Conservation (phyloP, 495 filamentous ascomycete genomes). For the Eremomyces bilateralis region DNA sequence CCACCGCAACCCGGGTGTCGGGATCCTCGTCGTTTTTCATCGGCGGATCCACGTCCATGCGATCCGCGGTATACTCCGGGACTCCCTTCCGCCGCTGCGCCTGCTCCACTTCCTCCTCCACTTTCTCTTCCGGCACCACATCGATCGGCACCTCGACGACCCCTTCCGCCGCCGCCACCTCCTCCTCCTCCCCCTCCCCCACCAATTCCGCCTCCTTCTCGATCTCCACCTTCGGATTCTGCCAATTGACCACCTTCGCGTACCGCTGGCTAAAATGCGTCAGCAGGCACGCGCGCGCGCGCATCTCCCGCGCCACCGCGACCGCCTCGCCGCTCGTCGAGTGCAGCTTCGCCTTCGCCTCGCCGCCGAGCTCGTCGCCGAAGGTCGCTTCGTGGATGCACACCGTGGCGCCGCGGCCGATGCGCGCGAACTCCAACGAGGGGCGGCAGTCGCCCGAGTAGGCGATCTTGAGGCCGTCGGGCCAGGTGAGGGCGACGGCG, state of each 20-base stretch:
- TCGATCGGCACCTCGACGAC: conserved; percentile 3
- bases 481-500: conserved; percentile 57
- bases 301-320: conserved; percentile 52
- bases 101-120: conserved; percentile 14
- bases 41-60: too few species aligned
- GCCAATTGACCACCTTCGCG: conserved; percentile 40
- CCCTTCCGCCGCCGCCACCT: conserved; percentile 5
- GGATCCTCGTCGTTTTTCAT: neutral
- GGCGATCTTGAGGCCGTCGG: conserved; percentile 49
- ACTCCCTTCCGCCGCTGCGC: neutral
- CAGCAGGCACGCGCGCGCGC: conserved; percentile 49
- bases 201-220: conserved; percentile 2
- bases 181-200: conserved; percentile 6
- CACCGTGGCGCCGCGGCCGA: conserved; percentile 55
- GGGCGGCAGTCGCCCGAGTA: conserved; percentile 90
- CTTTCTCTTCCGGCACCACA: conserved; percentile 10
- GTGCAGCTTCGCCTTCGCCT: conserved; percentile 78
- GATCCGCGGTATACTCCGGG: neutral
- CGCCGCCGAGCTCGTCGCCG: conserved; percentile 53
- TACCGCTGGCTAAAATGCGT: conserved; percentile 97
- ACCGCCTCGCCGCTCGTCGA: conserved; percentile 70
- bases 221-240: conserved; percentile 9
- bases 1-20: conserved; percentile 43
- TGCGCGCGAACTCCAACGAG: conserved; percentile 37
- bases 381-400: conserved; percentile 94